phyloP scores from a whole-genome alignment of 495 filamentous ascomycete species.

The Daldinia grandis region DNA sequence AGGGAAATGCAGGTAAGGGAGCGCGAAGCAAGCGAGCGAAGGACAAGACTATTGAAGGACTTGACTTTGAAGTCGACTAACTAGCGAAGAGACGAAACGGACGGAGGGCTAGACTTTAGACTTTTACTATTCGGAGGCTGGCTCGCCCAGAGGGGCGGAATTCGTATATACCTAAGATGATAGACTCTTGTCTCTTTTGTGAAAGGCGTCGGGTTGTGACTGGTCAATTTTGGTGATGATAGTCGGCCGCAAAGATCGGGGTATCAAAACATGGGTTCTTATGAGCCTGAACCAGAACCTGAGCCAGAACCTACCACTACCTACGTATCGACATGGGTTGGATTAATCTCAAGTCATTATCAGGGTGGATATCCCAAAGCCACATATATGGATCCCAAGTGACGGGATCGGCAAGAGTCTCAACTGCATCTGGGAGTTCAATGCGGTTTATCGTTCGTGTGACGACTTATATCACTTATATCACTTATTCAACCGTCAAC shows the following conservation, averaged over 20 bases:
- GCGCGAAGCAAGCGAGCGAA: slow-evolving; percentile 16
- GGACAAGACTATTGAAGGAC: slow-evolving; percentile 22
- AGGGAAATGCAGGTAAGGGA: slow-evolving; percentile 9
- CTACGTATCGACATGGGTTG: slow-evolving; percentile 34
- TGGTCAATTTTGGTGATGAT: slow-evolving; percentile 38
- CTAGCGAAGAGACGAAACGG: slow-evolving; percentile 14
- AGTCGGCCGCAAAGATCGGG: slow-evolving; percentile 26
- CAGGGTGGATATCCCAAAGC: slow-evolving; percentile 33
- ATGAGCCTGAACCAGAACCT: slow-evolving; percentile 35
- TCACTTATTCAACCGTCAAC: slow-evolving; percentile 12
- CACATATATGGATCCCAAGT: slow-evolving; percentile 33
- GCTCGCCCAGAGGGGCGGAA: not conserved
- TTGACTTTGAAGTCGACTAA: slow-evolving; percentile 32
- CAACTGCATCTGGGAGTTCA: slow-evolving; percentile 18
- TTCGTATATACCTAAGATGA: too few species aligned
- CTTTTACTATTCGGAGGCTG: slow-evolving; percentile 22
- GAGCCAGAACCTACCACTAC: too few species aligned
- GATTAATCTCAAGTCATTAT: slow-evolving; percentile 42
- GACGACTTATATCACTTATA: slow-evolving; percentile 31
- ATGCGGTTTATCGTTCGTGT: slow-evolving; percentile 33
- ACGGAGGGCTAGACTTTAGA: slow-evolving; percentile 14
- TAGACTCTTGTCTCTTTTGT: too few species aligned
- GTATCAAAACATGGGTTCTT: slow-evolving; percentile 27
- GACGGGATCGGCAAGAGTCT: slow-evolving; percentile 29
- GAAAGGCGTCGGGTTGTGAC: slow-evolving; percentile 35